Evolutionary conservation across 345 rosid genomes (phyloP).

Genomic region (Acer saccharum): DNA sequence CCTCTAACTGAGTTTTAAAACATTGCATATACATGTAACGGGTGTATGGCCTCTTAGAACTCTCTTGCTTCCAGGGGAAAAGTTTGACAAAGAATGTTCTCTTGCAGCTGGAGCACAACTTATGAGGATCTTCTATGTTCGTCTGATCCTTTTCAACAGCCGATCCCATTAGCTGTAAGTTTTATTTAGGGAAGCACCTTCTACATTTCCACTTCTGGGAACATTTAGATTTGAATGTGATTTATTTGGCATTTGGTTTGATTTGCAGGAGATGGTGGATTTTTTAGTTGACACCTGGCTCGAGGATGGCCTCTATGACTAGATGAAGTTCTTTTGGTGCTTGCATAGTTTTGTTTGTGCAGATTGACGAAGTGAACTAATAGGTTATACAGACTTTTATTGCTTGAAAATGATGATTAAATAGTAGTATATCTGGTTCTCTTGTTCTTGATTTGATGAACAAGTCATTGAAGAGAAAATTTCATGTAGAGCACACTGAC

Average conservation of each 20-base stretch:
- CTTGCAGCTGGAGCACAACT: constrained; percentile 41
- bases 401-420: background rate
- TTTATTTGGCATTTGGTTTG: constrained; percentile 5
- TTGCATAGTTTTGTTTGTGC: constrained; percentile 12
- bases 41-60: background rate
- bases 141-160: constrained; percentile 38
- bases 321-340: constrained; percentile 11
- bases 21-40: background rate
- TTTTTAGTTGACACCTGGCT: constrained; percentile 40
- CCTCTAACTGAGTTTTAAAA: too few species aligned
- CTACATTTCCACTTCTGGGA: background rate
- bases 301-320: constrained; percentile 33
- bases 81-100: constrained; percentile 5
- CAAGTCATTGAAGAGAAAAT: background rate
- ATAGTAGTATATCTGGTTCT: constrained; percentile 1
- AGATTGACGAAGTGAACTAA: constrained; percentile 11
- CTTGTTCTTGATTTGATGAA: constrained; percentile 2
- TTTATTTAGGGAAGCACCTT: constrained; percentile 2
- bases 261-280: constrained; percentile 49
- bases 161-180: constrained; percentile 46
- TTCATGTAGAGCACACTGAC: background rate
- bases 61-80: background rate
- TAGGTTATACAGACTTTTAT: constrained; percentile 9
- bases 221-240: background rate
- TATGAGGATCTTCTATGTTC: constrained; percentile 43